These are phyloP conservation scores for Cystobasidium sp. DNA, from an alignment of 1,284 basidiomycete species.

Conservation along the genomic window DNA sequence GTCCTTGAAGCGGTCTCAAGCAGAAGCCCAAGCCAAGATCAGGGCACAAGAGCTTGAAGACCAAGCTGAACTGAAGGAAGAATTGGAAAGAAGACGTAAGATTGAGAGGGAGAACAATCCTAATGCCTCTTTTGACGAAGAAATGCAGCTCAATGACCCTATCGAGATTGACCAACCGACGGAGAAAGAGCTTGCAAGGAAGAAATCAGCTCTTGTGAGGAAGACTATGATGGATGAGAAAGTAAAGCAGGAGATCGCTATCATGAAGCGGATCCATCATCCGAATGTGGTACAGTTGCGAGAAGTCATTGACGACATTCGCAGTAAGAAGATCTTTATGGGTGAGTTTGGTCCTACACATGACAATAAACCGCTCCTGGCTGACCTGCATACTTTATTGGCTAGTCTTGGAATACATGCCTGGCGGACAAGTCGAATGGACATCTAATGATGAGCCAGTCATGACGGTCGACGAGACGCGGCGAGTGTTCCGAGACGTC, in stretches of 20 bases:
- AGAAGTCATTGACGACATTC: conserved; percentile 93
- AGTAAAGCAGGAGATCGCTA: conserved; percentile 89
- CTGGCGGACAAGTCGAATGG: conserved; percentile 93
- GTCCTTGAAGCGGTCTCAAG: conserved; percentile 48
- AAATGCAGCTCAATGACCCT: conserved; percentile 34
- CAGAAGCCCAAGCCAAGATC: conserved; percentile 41
- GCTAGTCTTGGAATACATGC: conserved; percentile 95
- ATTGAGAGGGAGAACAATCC: conserved; percentile 9
- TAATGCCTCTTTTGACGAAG: conserved; percentile 33
- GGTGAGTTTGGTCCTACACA: too few relatives aligned
- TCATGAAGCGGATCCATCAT: conserved; percentile 91
- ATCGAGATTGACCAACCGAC: background rate
- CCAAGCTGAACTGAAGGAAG: conserved; percentile 39
- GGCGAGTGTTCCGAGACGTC: conserved; percentile 87
- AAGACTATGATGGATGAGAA: conserved; percentile 69
- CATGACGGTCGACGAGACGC: conserved; percentile 78
- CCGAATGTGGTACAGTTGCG: conserved; percentile 87
- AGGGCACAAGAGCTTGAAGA: conserved; percentile 40
- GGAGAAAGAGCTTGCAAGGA: conserved; percentile 5
- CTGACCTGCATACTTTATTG: too few relatives aligned
- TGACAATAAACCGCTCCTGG: too few relatives aligned
- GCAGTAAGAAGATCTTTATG: conserved; percentile 90
- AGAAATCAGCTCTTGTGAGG: conserved; percentile 9
- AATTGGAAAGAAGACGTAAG: conserved; percentile 26
- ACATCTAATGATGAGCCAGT: conserved; percentile 67